phyloP scores from a whole-genome alignment of 2,329 filamentous ascomycete genomes.

The Fusarium stilboides region DNA sequence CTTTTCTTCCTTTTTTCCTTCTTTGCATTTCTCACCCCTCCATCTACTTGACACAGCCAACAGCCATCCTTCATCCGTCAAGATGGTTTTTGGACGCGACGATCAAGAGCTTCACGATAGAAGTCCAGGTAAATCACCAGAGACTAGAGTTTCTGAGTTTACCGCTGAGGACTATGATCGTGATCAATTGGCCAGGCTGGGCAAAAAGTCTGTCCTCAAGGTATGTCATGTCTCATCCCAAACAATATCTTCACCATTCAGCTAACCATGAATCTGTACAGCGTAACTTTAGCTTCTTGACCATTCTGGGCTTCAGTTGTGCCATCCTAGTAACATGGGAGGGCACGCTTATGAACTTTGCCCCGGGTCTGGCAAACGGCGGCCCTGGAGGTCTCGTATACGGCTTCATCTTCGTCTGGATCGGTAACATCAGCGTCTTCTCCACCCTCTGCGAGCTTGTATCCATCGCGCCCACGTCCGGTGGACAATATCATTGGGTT shows the following conservation, averaged over 20 bases:
- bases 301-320: constrained; percentile 49
- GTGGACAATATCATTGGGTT: constrained; percentile 47
- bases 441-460: constrained; percentile 46
- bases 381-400: constrained; percentile 61
- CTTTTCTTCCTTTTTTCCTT: too few relatives aligned
- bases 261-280: constrained; percentile 4
- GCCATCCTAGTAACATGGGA: constrained; percentile 50
- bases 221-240: background rate
- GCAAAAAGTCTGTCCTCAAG: constrained; percentile 30
- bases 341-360: constrained; percentile 48
- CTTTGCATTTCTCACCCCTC: too few relatives aligned
- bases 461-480: constrained; percentile 44
- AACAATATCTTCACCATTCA: too few relatives aligned
- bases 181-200: constrained; percentile 21
- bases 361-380: constrained; percentile 46
- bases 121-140: too few relatives aligned
- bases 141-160: too few relatives aligned
- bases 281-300: constrained; percentile 48
- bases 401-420: constrained; percentile 67
- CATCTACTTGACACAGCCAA: too few relatives aligned
- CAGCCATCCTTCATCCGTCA: too few relatives aligned
- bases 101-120: too few relatives aligned
- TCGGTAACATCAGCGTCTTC: constrained; percentile 56
- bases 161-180: background rate
- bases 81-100: too few relatives aligned